These are phyloP conservation scores for Gossypium armourianum DNA, from an alignment of 441 rosid genomes.

Conservation along the genomic window DNA sequence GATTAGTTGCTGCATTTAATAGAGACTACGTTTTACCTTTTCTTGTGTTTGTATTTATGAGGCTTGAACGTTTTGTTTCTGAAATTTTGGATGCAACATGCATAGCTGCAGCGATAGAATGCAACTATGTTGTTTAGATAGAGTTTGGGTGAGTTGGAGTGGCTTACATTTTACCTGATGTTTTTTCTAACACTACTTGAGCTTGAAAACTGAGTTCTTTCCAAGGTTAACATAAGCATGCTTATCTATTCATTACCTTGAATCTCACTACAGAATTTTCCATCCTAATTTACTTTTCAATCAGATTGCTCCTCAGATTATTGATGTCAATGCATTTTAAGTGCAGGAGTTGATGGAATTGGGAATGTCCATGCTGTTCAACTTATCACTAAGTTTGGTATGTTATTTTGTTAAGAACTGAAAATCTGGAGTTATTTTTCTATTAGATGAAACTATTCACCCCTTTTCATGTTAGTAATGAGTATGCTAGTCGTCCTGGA, in stretches of 20 bases:
- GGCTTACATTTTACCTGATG: neutral
- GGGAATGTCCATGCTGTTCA: slow-evolving; percentile 70
- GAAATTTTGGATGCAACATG: neutral
- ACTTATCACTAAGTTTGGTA: slow-evolving; percentile 68
- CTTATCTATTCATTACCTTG: neutral
- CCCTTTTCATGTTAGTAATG: neutral
- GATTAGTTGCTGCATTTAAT: neutral
- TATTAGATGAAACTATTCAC: neutral
- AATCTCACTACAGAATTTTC: neutral
- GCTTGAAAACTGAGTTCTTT: slow-evolving; percentile 5
- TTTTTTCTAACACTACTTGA: neutral
- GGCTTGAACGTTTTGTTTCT: neutral
- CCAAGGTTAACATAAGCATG: neutral
- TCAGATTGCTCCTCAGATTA: neutral
- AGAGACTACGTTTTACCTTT: neutral
- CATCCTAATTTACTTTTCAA: neutral
- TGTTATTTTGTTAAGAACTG: slow-evolving; percentile 11
- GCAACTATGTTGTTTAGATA: neutral
- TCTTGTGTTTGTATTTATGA: neutral
- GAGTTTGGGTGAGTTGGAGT: neutral
- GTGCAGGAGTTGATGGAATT: slow-evolving; percentile 80
- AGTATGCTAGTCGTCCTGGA: slow-evolving; percentile 4
- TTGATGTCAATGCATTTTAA: slow-evolving; percentile 16
- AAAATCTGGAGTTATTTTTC: neutral
- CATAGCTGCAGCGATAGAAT: neutral